Evolutionary conservation across 1,284 basidiomycete genomes (phyloP).

Genomic region (Cryptococcus hybrid): DNA sequence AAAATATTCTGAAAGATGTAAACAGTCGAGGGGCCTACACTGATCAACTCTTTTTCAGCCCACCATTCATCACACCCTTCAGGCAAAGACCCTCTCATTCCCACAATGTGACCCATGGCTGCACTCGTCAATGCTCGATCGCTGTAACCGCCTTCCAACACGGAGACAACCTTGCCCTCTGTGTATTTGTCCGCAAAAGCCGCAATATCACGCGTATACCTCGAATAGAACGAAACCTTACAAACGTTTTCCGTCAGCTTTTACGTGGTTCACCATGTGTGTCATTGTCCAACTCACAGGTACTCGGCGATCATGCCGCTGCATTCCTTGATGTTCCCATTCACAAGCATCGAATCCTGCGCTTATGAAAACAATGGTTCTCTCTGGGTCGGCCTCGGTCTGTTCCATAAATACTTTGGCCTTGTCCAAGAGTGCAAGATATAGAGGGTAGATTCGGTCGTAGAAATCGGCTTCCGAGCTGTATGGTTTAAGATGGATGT

Average conservation of each 20-base stretch:
- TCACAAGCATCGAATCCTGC: conserved; percentile 89
- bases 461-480: conserved; percentile 73
- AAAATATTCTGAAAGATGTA: background rate
- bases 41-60: conserved; percentile 61
- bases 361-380: conserved; percentile 77
- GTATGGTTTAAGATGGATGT: conserved; percentile 83
- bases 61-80: conserved; percentile 63
- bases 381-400: conserved; percentile 65
- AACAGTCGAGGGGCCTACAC: conserved; percentile 53
- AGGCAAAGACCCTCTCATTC: conserved; percentile 56
- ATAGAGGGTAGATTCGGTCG: conserved; percentile 68
- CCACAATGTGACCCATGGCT: conserved; percentile 71
- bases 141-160: conserved; percentile 94
- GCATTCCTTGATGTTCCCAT: conserved; percentile 90
- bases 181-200: conserved; percentile 66
- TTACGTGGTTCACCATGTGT: background rate
- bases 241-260: background rate
- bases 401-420: conserved; percentile 69
- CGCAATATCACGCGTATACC: conserved; percentile 73
- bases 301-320: conserved; percentile 84
- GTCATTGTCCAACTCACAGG: conserved; percentile 54
- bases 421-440: conserved; percentile 66
- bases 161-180: conserved; percentile 71
- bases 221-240: conserved; percentile 68
- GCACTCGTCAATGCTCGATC: conserved; percentile 82